Conservation (phyloP, 441 rosid genomes). For the Adansonia gregorii region DNA sequence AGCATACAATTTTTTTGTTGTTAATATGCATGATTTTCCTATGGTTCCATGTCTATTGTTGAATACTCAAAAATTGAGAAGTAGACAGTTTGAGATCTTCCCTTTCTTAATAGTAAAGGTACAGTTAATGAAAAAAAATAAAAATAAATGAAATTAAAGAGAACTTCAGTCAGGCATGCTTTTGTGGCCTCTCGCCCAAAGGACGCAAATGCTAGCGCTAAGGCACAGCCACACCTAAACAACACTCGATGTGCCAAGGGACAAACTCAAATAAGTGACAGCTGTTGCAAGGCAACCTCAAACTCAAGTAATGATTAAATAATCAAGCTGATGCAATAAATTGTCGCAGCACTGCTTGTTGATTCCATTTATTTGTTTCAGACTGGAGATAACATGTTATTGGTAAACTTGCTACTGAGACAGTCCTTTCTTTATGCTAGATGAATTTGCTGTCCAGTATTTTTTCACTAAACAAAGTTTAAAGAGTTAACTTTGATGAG, state of each 20-base stretch:
- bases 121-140: neutral
- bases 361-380: neutral
- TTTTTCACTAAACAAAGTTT: neutral
- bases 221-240: neutral
- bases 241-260: neutral
- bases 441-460: neutral
- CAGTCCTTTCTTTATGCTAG: neutral
- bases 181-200: neutral
- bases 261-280: neutral
- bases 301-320: neutral
- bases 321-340: neutral
- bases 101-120: neutral
- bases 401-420: neutral
- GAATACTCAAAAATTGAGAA: neutral
- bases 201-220: no score
- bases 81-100: neutral
- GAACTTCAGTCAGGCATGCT: neutral
- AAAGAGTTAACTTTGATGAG: neutral
- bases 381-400: conserved; percentile 2
- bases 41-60: neutral
- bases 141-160: neutral
- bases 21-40: neutral
- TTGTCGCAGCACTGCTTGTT: neutral
- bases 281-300: neutral
- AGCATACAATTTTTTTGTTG: neutral